Conservation (phyloP, 768 basidiomycete genomes). For the Tricholoma sp. region DNA sequence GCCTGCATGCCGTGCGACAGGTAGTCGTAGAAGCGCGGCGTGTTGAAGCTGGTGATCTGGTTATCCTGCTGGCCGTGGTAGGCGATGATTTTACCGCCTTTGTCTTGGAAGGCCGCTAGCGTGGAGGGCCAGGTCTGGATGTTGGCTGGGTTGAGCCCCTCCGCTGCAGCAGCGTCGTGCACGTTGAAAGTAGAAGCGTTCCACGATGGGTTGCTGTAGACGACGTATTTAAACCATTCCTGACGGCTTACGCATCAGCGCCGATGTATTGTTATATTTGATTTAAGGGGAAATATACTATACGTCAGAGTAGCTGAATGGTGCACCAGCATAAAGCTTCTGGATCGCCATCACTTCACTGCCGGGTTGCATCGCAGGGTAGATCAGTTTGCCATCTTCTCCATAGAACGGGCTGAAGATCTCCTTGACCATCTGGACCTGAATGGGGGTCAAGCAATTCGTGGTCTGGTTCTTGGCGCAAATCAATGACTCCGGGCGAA, state of each 20-base stretch:
- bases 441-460: slow-evolving; percentile 1
- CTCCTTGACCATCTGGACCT: slow-evolving; percentile 4
- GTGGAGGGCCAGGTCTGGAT: slow-evolving; percentile 7
- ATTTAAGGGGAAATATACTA: background rate
- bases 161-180: background rate
- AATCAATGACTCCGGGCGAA: slow-evolving; percentile 5
- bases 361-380: slow-evolving; percentile 10
- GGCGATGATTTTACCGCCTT: slow-evolving; percentile 10
- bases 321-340: background rate
- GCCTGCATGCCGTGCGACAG: slow-evolving; percentile 2
- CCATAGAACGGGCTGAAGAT: slow-evolving; percentile 8
- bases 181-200: slow-evolving; percentile 5
- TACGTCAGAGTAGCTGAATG: background rate
- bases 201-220: slow-evolving; percentile 6
- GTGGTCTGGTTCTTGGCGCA: slow-evolving; percentile 1
- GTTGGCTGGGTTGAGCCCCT: slow-evolving; percentile 4
- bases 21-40: slow-evolving; percentile 6
- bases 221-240: slow-evolving; percentile 8
- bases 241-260: background rate
- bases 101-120: slow-evolving; percentile 5
- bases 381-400: slow-evolving; percentile 1
- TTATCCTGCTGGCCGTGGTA: slow-evolving; percentile 12
- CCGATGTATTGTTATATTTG: too few species aligned
- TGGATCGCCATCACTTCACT: slow-evolving; percentile 6
- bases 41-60: slow-evolving; percentile 9